Percentiles rank a stretch among this genome's conserved stretches.
Evolutionary conservation across 768 basidiomycete genomes (phyloP).

Genomic region (Mycena floridula): DNA sequence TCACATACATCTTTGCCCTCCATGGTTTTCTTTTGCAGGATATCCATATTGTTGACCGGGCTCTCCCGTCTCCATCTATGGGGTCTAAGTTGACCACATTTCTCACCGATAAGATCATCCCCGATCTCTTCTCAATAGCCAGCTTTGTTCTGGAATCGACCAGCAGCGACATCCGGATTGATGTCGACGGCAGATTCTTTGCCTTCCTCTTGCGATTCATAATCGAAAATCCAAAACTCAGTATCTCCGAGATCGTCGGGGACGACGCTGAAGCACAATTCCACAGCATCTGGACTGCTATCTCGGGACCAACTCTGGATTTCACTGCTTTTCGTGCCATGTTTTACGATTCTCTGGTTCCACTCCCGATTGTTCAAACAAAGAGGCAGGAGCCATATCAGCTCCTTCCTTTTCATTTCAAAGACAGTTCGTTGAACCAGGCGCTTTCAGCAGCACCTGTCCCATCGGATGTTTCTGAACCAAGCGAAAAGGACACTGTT

Average conservation of each 20-base stretch:
- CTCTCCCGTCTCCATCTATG: conserved; percentile 24
- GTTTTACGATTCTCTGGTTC: too few species aligned
- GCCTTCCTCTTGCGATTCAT: conserved; percentile 34
- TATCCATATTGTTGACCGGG: conserved; percentile 23
- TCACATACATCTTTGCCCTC: neutral
- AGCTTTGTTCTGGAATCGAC: conserved; percentile 17
- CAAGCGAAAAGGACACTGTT: conserved; percentile 11
- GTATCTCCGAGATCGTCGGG: neutral
- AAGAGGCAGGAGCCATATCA: neutral
- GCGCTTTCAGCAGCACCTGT: neutral
- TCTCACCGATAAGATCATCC: conserved; percentile 35
- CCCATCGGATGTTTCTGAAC: conserved; percentile 5
- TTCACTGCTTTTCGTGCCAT: too few species aligned
- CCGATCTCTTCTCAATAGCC: conserved; percentile 25
- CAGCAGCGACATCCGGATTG: conserved; percentile 16
- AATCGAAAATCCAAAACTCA: conserved; percentile 5
- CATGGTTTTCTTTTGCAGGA: neutral
- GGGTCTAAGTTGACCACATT: conserved; percentile 18
- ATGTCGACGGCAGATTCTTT: conserved; percentile 53
- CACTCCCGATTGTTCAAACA: neutral
- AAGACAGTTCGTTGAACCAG: neutral
- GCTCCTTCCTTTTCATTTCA: neutral
- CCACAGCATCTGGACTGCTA: too few species aligned
- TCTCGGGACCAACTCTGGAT: too few species aligned
- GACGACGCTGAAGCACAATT: too few species aligned